Conservation (phyloP, 352 stramenopile species). For the Globisporangium barbulae region DNA sequence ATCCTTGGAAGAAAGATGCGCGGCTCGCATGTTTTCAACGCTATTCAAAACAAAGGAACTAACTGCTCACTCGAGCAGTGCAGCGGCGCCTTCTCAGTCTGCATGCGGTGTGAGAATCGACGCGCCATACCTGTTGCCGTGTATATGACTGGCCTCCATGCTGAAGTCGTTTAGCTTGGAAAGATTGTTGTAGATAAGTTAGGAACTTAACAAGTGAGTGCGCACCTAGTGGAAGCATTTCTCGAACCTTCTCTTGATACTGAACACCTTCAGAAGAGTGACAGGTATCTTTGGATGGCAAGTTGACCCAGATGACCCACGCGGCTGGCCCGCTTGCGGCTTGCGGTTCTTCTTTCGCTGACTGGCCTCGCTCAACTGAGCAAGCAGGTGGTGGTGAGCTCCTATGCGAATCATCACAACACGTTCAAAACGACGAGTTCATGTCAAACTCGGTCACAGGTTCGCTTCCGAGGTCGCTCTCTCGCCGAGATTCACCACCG, state of each 20-base stretch:
- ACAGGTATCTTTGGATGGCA: background rate
- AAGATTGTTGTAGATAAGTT: background rate
- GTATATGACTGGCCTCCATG: background rate
- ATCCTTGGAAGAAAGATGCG: slow-evolving; percentile 9
- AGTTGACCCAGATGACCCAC: background rate
- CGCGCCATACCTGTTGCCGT: background rate
- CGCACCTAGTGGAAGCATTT: slow-evolving; percentile 20
- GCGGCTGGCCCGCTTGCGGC: too few relatives aligned
- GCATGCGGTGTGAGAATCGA: background rate
- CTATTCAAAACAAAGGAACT: background rate
- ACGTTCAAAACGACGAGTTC: slow-evolving; percentile 18
- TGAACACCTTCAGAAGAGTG: slow-evolving; percentile 9
- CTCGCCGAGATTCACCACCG: slow-evolving; percentile 1
- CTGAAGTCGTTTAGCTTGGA: background rate
- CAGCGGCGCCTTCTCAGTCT: background rate
- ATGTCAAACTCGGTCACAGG: slow-evolving; percentile 30
- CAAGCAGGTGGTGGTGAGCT: background rate
- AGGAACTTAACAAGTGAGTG: background rate
- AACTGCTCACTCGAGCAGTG: background rate
- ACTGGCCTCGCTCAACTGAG: background rate
- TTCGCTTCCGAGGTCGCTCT: slow-evolving; percentile 18
- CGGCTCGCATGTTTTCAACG: background rate
- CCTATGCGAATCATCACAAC: background rate
- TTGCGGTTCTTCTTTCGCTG: background rate
- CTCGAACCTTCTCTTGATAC: slow-evolving; percentile 35